phyloP scores from a whole-genome alignment of 805 yeast species.

The Pichia gijzeniarum region DNA sequence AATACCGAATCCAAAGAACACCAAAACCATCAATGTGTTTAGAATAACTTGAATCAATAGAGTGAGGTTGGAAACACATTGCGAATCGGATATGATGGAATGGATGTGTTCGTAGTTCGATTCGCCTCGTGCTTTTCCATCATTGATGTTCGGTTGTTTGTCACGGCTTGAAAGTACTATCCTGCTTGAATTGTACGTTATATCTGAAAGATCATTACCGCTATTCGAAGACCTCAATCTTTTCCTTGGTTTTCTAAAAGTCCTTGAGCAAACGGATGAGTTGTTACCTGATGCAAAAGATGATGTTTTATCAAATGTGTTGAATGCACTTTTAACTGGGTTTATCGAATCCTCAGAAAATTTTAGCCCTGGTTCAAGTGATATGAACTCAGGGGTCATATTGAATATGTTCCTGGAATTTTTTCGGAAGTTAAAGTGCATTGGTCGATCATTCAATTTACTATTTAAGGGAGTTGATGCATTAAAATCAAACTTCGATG shows the following conservation, averaged over 20 bases:
- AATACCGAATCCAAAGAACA: conserved; percentile 16
- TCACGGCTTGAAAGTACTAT: not conserved
- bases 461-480: conserved; percentile 5
- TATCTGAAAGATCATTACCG: not conserved
- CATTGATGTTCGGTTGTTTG: not conserved
- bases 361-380: conserved; percentile 21
- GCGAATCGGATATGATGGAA: conserved; percentile 22
- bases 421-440: conserved; percentile 6
- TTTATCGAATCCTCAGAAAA: conserved; percentile 19
- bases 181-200: conserved; percentile 1
- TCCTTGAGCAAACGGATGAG: conserved; percentile 8
- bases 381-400: conserved; percentile 19
- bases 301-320: conserved; percentile 22
- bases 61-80: conserved; percentile 23
- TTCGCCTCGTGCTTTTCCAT: no score
- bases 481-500: not conserved
- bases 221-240: conserved; percentile 10
- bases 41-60: conserved; percentile 23
- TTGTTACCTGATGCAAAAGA: conserved; percentile 7
- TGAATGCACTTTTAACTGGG: conserved; percentile 27
- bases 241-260: conserved; percentile 16
- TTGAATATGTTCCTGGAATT: conserved; percentile 9
- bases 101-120: conserved; percentile 5
- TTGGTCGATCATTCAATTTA: not conserved
- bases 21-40: conserved; percentile 21